A percentile compares a stretch with the other conserved stretches of the same genome.
phyloP scores from a whole-genome alignment of 495 filamentous ascomycete species.

The Emericellopsis terricola region DNA sequence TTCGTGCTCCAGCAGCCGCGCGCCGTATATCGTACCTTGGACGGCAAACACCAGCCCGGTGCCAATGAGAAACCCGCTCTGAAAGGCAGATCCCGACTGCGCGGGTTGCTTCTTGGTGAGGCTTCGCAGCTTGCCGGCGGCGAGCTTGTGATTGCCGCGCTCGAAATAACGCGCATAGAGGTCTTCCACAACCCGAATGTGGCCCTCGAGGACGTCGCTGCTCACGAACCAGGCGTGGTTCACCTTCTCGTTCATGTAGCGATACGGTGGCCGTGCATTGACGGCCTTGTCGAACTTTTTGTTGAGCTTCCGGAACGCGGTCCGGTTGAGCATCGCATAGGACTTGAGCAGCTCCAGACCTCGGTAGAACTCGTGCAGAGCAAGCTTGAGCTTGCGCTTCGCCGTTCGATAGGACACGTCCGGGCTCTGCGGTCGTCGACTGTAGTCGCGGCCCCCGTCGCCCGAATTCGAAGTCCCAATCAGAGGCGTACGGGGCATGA shows the following conservation, averaged over 20 bases:
- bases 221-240: conserved; percentile 81
- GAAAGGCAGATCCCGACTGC: conserved; percentile 55
- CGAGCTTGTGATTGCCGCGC: conserved; percentile 76
- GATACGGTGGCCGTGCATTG: conserved; percentile 52
- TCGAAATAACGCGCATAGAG: conserved; percentile 89
- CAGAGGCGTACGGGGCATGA: conserved; percentile 21
- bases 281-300: conserved; percentile 95
- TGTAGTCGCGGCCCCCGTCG: conserved; percentile 37
- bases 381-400: conserved; percentile 78
- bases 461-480: conserved; percentile 5
- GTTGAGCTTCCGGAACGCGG: conserved; percentile 92
- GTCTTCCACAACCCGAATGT: conserved; percentile 67
- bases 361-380: conserved; percentile 82
- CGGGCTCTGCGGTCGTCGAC: conserved; percentile 33
- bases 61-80: conserved; percentile 63
- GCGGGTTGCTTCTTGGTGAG: conserved; percentile 39
- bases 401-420: conserved; percentile 67
- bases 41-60: conserved; percentile 54
- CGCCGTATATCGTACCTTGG: conserved; percentile 53
- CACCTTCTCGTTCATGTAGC: conserved; percentile 85
- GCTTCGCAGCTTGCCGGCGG: conserved; percentile 64
- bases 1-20: conserved; percentile 26
- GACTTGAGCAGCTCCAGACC: conserved; percentile 81
- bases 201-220: conserved; percentile 59
- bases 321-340: conserved; percentile 74